Evolutionary conservation across 371 early-diverging fungal genomes (phyloP), one percentile per base, ranked within the genome.

Genomic region (Parasitella parasitica): DNA sequence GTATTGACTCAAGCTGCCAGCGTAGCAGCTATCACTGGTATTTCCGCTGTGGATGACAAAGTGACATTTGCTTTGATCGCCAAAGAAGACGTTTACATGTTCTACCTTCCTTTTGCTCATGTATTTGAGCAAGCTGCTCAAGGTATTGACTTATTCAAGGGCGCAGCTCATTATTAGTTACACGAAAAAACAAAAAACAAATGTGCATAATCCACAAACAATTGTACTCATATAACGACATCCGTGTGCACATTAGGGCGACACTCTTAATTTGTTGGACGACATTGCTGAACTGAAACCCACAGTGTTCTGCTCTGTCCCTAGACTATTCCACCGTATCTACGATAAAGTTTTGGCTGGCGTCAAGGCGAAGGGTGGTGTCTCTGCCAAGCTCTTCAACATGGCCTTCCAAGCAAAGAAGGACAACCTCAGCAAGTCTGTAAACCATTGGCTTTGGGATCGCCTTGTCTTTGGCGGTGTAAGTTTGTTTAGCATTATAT

Each of bases 31-130:
- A 70, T 73, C 28, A 36, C 76, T 89, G 61, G 86, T 85, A 49
- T 92, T 86, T 81, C 86, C 91, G 69, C 96, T 91, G 59, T 83
- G 88, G 76, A 95, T 92, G 46, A 79, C 50, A 61, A 71, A 37
- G 75, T 73, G 36, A 65, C 79, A 35, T 82, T 84, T 82, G 80
- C 82, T 32, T 50, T 59, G 16, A 95, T 94, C 62, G 90, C 50
- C 57, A 88, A 90, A 6, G 93, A 92, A 13, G 99, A 98, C 73
- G 86, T 97, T 26, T 89, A 93, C 57, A 82, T 96, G 36, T 94
- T 93, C 1, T 94, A 95, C 74, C 86, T 99, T 24, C 99, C 99
- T n/a, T 75, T 98, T 35, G 93, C 97, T 46, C 97, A 99, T 73
- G 91, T 95, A 35, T 87, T 94, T 78, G 96, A 97, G 75, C 84